Evolutionary conservation across 805 yeast genomes (phyloP).

Genomic region (Pichia paraexigua): DNA sequence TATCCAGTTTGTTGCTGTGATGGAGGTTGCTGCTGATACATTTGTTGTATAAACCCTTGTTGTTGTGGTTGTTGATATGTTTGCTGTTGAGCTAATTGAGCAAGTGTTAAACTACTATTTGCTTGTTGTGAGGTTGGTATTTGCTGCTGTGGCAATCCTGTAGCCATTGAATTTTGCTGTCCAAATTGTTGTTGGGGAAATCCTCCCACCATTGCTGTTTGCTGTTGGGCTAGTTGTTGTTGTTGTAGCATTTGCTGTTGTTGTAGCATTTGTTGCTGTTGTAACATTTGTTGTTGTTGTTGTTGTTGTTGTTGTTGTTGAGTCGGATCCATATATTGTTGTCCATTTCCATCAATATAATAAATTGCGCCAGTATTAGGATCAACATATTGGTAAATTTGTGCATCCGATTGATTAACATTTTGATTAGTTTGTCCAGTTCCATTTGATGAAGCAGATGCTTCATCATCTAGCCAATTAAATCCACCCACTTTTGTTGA

Average conservation of each 20-base stretch:
- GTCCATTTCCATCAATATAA: slow-evolving; percentile 62
- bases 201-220: slow-evolving; percentile 17
- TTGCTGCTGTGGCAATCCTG: slow-evolving; percentile 3
- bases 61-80: slow-evolving; percentile 14
- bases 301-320: slow-evolving; percentile 22
- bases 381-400: slow-evolving; percentile 33
- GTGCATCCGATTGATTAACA: slow-evolving; percentile 19
- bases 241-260: slow-evolving; percentile 21
- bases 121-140: not conserved
- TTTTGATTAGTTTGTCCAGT: slow-evolving; percentile 27
- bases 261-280: slow-evolving; percentile 18
- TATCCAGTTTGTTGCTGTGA: slow-evolving; percentile 13
- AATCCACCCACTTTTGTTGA: slow-evolving; percentile 28
- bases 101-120: not conserved
- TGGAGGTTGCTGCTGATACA: slow-evolving; percentile 7
- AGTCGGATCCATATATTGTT: slow-evolving; percentile 48
- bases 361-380: slow-evolving; percentile 61
- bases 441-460: slow-evolving; percentile 11
- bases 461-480: slow-evolving; percentile 28
- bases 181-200: slow-evolving; percentile 12
- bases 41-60: not conserved
- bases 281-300: slow-evolving; percentile 21
- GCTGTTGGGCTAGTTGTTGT: slow-evolving; percentile 25
- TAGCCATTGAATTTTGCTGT: slow-evolving; percentile 14
- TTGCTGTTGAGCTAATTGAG: slow-evolving; percentile 8